A percentile compares a stretch with the other conserved stretches of the same genome.
Evolutionary conservation across 2,329 filamentous ascomycete species (phyloP).

Genomic region (Trichoderma atrobrunneum): DNA sequence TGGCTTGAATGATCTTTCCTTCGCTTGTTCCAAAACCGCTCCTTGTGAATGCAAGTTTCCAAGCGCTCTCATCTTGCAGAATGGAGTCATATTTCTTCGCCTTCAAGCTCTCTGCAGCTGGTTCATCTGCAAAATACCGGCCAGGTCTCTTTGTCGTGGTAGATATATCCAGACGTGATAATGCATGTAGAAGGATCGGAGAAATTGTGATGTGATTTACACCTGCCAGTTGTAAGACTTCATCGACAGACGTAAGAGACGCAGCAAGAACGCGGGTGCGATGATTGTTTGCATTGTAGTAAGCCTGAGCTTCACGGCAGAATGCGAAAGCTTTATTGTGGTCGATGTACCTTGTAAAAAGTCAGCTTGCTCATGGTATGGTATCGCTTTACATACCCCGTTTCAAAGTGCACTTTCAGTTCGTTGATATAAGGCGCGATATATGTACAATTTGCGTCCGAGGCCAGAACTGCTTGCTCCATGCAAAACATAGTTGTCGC

Average conservation of each 20-base stretch:
- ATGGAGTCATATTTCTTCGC: background rate
- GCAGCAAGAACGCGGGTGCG: slow-evolving; percentile 55
- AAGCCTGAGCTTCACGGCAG: slow-evolving; percentile 50
- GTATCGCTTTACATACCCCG: slow-evolving; percentile 34
- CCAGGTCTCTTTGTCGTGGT: slow-evolving; percentile 10
- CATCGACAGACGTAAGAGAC: slow-evolving; percentile 54
- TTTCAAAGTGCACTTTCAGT: slow-evolving; percentile 59
- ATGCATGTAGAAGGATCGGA: slow-evolving; percentile 47
- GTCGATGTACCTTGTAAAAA: slow-evolving; percentile 45
- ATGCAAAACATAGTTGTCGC: slow-evolving; percentile 63
- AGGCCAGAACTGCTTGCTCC: slow-evolving; percentile 57
- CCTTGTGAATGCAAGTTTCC: slow-evolving; percentile 50
- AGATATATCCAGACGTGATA: slow-evolving; percentile 39
- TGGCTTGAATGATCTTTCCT: slow-evolving; percentile 51
- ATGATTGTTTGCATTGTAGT: slow-evolving; percentile 43
- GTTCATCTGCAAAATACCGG: background rate
- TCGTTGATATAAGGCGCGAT: slow-evolving; percentile 67
- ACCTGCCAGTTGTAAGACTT: slow-evolving; percentile 58
- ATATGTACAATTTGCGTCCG: slow-evolving; percentile 56
- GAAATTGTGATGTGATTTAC: slow-evolving; percentile 59
- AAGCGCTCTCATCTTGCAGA: slow-evolving; percentile 31
- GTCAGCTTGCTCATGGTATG: background rate
- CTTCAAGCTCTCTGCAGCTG: background rate
- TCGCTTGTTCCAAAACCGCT: slow-evolving; percentile 47
- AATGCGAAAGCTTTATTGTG: slow-evolving; percentile 49